phyloP scores from a whole-genome alignment of 2,329 filamentous ascomycete species.

The Graphilbum sp. region DNA sequence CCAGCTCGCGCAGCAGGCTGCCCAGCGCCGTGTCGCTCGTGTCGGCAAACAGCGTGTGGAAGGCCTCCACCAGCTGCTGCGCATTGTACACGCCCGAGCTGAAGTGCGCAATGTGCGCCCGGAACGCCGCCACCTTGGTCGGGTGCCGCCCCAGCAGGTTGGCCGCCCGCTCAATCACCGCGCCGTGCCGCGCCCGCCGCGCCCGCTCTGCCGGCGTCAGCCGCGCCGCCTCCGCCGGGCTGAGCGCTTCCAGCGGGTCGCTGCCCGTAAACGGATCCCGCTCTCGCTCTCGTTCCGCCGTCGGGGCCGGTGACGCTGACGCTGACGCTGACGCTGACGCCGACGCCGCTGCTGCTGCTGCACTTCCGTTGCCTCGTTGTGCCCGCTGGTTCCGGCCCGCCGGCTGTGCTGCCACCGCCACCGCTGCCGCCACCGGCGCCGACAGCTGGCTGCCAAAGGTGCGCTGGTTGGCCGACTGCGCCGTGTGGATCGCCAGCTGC shows the following conservation, averaged over 20 bases:
- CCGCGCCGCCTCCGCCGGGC: conserved; percentile 30
- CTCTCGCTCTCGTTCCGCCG: too few species aligned
- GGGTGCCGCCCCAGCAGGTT: conserved; percentile 65
- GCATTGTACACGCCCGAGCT: conserved; percentile 53
- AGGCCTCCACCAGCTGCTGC: conserved; percentile 64
- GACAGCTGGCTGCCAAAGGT: conserved; percentile 78
- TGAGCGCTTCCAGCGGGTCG: conserved; percentile 33
- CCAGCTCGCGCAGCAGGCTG: conserved; percentile 78
- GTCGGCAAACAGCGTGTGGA: conserved; percentile 71
- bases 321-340: conserved; percentile 1
- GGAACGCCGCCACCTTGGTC: conserved; percentile 62
- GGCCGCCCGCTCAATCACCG: conserved; percentile 72
- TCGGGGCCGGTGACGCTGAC: too few species aligned
- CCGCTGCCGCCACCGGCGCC: conserved; percentile 17
- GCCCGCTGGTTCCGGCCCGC: neutral
- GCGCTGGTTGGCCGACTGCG: conserved; percentile 62
- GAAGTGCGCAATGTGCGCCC: conserved; percentile 63
- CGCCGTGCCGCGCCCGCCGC: conserved; percentile 60
- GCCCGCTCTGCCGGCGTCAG: conserved; percentile 66
- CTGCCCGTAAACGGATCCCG: too few species aligned
- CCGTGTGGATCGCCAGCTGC: conserved; percentile 78
- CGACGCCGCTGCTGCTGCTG: too few species aligned
- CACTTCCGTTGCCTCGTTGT: too few species aligned
- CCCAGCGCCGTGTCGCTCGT: conserved; percentile 66
- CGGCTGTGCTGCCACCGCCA: conserved; percentile 7